phyloP scores from a whole-genome alignment of 345 rosid species.

The Conringia planisiliqua region DNA sequence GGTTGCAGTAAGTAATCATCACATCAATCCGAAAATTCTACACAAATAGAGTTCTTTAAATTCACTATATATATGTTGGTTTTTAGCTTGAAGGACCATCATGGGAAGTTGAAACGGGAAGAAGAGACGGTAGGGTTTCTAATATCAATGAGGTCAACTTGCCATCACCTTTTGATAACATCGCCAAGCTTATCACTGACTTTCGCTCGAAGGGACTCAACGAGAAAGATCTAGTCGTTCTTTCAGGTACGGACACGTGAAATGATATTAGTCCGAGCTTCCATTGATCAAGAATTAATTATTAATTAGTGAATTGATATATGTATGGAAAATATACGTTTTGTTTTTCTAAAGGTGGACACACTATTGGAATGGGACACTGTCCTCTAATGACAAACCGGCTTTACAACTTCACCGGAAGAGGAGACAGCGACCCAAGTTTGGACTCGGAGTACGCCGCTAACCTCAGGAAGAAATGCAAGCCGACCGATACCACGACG shows the following conservation, averaged over 20 bases:
- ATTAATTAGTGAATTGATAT: not conserved
- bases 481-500: conserved; percentile 33
- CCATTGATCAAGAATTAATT: not conserved
- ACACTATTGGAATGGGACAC: conserved; percentile 59
- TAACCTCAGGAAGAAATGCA: conserved; percentile 47
- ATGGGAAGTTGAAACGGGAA: conserved; percentile 74
- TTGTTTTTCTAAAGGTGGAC: conserved; percentile 41
- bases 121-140: conserved; percentile 67
- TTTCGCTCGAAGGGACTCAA: conserved; percentile 46
- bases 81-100: conserved; percentile 39
- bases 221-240: conserved; percentile 63
- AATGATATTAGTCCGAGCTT: not conserved
- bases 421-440: conserved; percentile 58
- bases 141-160: conserved; percentile 43
- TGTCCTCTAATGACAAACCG: conserved; percentile 49
- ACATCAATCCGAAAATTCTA: not conserved
- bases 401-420: conserved; percentile 69
- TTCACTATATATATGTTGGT: not conserved
- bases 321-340: not conserved
- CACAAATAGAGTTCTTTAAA: not conserved
- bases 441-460: conserved; percentile 41
- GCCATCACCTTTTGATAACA: conserved; percentile 57
- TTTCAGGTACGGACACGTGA: conserved; percentile 47
- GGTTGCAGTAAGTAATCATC: conserved; percentile 40
- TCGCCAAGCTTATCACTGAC: conserved; percentile 38